These are phyloP conservation scores for Aureobasidium uvarum DNA, from an alignment of 2,329 filamentous ascomycete species.

Conservation along the genomic window DNA sequence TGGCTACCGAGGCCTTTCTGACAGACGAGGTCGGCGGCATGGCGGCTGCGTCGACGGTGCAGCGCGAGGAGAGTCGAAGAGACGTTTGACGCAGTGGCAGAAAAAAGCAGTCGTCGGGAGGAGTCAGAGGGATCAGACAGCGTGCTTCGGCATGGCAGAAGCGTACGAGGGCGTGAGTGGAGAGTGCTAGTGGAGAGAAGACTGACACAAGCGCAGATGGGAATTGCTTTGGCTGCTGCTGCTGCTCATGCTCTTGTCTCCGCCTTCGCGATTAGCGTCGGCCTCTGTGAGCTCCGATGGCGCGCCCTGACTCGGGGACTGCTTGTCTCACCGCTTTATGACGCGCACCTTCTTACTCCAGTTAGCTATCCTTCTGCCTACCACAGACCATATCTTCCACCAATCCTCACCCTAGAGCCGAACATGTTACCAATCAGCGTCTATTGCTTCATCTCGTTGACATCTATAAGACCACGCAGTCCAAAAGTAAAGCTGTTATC, in stretches of 20 bases:
- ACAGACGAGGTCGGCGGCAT: constrained; percentile 29
- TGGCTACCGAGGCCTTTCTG: constrained; percentile 27
- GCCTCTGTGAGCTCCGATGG: neutral
- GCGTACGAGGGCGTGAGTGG: neutral
- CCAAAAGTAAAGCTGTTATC: neutral
- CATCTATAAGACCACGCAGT: neutral
- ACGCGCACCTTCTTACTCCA: neutral
- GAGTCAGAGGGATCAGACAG: neutral
- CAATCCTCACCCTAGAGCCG: neutral
- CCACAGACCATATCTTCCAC: neutral
- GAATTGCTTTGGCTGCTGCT: constrained; percentile 14
- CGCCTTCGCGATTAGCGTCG: constrained; percentile 20
- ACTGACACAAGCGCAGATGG: neutral
- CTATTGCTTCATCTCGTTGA: neutral
- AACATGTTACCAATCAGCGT: neutral
- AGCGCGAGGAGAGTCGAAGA: neutral
- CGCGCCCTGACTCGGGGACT: constrained; percentile 3
- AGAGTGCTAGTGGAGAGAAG: neutral
- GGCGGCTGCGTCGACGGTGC: neutral
- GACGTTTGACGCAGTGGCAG: constrained; percentile 3
- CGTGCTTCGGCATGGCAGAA: constrained; percentile 20
- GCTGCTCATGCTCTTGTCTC: constrained; percentile 13
- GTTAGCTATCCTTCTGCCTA: constrained; percentile 13
- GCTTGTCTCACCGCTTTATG: neutral
- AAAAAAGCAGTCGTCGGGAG: constrained; percentile 15